These are phyloP conservation scores for Bassia scoparia DNA, from an alignment of 148 eudicot species.

Conservation along the genomic window DNA sequence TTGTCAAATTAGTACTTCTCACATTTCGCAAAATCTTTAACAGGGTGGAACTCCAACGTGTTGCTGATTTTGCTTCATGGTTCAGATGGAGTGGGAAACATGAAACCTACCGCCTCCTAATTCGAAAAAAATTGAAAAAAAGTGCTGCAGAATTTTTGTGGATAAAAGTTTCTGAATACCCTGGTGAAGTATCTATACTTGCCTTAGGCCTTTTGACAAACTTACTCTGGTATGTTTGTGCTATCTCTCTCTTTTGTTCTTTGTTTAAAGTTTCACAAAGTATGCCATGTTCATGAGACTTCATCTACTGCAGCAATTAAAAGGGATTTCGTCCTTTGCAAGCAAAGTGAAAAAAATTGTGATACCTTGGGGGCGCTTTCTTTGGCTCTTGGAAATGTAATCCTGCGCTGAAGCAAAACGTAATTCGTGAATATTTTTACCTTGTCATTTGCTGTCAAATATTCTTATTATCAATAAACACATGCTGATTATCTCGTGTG, in stretches of 20 bases:
- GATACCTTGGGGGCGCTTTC: constrained; percentile 87
- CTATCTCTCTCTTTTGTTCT: background rate
- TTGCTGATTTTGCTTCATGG: constrained; percentile 84
- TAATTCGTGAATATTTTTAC: constrained; percentile 26
- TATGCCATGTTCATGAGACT: background rate
- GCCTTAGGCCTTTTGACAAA: constrained; percentile 95
- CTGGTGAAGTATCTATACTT: constrained; percentile 89
- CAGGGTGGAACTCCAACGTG: constrained; percentile 77
- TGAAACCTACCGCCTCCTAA: constrained; percentile 51
- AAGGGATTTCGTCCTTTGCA: constrained; percentile 87
- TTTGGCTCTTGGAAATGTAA: constrained; percentile 82
- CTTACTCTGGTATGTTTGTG: constrained; percentile 60
- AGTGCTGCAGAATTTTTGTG: constrained; percentile 84
- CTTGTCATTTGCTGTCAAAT: background rate
- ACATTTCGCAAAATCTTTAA: constrained; percentile 5
- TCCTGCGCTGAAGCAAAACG: constrained; percentile 99
- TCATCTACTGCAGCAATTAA: constrained; percentile 56
- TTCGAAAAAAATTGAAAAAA: constrained; percentile 51
- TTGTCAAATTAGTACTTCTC: background rate
- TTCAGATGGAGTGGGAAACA: constrained; percentile 74
- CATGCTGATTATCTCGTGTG: constrained; percentile 1
- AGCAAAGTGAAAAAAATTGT: constrained; percentile 80
- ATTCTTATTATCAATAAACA: background rate
- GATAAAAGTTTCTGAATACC: constrained; percentile 67
- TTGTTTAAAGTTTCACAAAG: background rate